These are phyloP conservation scores for Camellia lanceoleosa DNA, from an alignment of 148 eudicot genomes.

Conservation along the genomic window DNA sequence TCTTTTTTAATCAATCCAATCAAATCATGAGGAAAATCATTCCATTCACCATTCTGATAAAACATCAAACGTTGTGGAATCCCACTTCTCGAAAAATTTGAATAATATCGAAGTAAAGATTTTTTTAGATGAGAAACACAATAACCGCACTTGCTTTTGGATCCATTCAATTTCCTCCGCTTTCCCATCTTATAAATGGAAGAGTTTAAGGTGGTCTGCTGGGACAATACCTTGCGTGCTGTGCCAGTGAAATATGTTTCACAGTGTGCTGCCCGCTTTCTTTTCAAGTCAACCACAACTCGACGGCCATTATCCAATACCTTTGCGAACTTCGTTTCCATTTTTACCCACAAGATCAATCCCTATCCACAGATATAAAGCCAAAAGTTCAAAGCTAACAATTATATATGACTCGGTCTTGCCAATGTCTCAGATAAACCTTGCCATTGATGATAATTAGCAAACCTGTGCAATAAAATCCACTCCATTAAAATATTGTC, in stretches of 20 bases:
- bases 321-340: conserved; percentile 68
- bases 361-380: conserved; percentile 42
- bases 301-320: conserved; percentile 58
- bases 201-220: conserved; percentile 33
- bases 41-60: conserved; percentile 65
- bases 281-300: conserved; percentile 49
- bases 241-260: conserved; percentile 29
- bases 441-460: conserved; percentile 27
- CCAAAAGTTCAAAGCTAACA: conserved; percentile 31
- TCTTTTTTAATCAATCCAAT: conserved; percentile 48
- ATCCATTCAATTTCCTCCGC: conserved; percentile 58
- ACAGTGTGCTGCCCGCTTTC: conserved; percentile 38
- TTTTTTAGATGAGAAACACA: conserved; percentile 32
- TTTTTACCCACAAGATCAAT: conserved; percentile 44
- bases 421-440: conserved; percentile 27
- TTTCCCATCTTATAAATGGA: conserved; percentile 44
- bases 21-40: conserved; percentile 51
- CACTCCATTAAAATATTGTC: not conserved
- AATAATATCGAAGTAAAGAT: conserved; percentile 41
- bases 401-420: conserved; percentile 20
- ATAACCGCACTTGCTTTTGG: conserved; percentile 31
- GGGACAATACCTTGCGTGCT: conserved; percentile 24
- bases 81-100: conserved; percentile 60
- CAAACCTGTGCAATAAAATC: not conserved
- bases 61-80: conserved; percentile 69